Evolutionary conservation across 2,329 filamentous ascomycete genomes (phyloP), one percentile per base, ranked within the genome.

Genomic region (Botrytis pseudocinerea): DNA sequence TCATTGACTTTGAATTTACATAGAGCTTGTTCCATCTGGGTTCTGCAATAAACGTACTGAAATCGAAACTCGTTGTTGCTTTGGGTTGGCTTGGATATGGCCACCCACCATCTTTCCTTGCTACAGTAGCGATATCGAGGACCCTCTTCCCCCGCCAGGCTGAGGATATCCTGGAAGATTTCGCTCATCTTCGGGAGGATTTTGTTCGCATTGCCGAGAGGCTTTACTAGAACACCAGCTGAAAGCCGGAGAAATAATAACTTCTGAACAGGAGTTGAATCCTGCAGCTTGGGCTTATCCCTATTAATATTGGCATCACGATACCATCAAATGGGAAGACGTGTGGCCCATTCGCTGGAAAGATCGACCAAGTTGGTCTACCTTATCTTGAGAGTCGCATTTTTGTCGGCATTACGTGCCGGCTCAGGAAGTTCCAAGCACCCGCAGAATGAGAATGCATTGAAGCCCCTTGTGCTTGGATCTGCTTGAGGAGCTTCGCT

Each of bases 241-340:
- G 92, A 91, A 35, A 95, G 83, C 85, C 89, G 93, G 80, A 91
- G 89, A 82, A 97, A 97, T 66, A 93, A 84, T 54, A 89, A 85
- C 81, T 92, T 93, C 57, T 35, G 32, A 12, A 60, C 9, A 25
- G 57, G 57, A 38, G n/a, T 60, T 9, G 25, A 60, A 38, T 25
- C 20, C 57, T 63, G 40, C 40, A 46, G 42, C 61, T 44, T 63
- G n/a, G 28, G 25, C n/a, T 28, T 63, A 44, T 44, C 40, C 35
- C 40, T 40, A 3, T 3, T 20, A 10, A 46, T 9, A 12, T 35
- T 38, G 20, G 32, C 14, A 12, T 35, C 18, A 35, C 2, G 9
- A 14, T 35, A 60, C 57, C 57, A 32, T 2, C 8, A 60, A 38
- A 35, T 60, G 57, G 57, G 12, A 35, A 60, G 18, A 60, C 32